These are phyloP conservation scores for Cordyceps pruinosa DNA, from an alignment of 2,329 filamentous ascomycete species.

Conservation along the genomic window DNA sequence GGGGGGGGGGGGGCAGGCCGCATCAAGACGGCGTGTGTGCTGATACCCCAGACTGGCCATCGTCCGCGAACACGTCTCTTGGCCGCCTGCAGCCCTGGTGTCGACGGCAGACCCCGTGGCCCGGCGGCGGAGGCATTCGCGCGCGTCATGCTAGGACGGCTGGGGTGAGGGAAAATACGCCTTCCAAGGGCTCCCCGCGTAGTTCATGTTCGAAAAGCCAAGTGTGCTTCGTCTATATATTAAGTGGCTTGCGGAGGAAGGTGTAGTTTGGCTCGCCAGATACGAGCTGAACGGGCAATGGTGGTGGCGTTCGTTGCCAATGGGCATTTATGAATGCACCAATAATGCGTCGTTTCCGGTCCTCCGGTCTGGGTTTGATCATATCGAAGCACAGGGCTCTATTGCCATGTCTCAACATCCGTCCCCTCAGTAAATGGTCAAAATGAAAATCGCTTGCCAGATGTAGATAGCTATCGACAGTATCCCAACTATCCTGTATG, in stretches of 20 bases:
- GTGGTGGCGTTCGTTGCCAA: background rate
- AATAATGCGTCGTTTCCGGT: background rate
- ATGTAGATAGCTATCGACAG: background rate
- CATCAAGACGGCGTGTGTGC: too few relatives aligned
- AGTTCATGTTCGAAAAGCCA: background rate
- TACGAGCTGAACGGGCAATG: background rate
- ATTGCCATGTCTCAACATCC: too few relatives aligned
- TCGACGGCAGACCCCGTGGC: background rate
- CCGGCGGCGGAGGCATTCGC: background rate
- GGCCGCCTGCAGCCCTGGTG: background rate
- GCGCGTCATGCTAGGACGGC: background rate
- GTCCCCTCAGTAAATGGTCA: too few relatives aligned
- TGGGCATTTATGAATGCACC: background rate
- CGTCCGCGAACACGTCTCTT: too few relatives aligned
- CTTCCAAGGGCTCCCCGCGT: too few relatives aligned
- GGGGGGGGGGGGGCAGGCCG: too few relatives aligned
- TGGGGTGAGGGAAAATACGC: background rate
- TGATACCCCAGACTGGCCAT: too few relatives aligned
- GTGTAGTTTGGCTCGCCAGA: background rate
- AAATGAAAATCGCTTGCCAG: background rate
- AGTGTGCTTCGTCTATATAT: background rate
- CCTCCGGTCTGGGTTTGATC: background rate
- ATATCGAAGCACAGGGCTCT: too few relatives aligned
- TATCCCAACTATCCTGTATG: background rate
- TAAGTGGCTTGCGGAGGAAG: background rate